Percentiles rank a stretch among this genome's conserved stretches.
Evolutionary conservation across 1,284 basidiomycete genomes (phyloP).

Genomic region (Ustilago hordei): DNA sequence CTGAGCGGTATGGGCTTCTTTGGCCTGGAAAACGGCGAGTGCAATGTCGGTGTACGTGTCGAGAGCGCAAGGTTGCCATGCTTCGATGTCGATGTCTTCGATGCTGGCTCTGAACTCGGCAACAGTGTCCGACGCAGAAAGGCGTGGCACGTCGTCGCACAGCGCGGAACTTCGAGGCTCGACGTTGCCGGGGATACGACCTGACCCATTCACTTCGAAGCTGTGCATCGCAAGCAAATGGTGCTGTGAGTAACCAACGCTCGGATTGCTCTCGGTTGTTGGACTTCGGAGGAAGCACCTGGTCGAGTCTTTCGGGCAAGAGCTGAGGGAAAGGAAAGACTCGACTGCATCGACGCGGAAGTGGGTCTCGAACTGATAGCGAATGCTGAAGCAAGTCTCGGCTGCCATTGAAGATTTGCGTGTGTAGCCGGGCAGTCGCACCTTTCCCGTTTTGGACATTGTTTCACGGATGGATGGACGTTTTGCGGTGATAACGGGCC

Average conservation of each 20-base stretch:
- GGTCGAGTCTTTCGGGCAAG: conserved; percentile 12
- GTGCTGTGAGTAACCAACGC: conserved; percentile 39
- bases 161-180: conserved; percentile 27
- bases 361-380: conserved; percentile 50
- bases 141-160: conserved; percentile 21
- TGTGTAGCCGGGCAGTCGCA: conserved; percentile 38
- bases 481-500: conserved; percentile 11
- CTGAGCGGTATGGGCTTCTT: background rate
- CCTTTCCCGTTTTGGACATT: conserved; percentile 38
- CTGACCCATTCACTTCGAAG: conserved; percentile 41
- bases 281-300: conserved; percentile 12
- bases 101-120: conserved; percentile 50
- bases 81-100: conserved; percentile 60
- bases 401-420: conserved; percentile 40
- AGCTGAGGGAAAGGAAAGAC: conserved; percentile 36
- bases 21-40: conserved; percentile 16
- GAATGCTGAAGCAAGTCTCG: conserved; percentile 41
- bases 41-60: conserved; percentile 39
- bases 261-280: conserved; percentile 7
- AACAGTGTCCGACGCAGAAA: conserved; percentile 29
- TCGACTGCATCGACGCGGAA: conserved; percentile 50
- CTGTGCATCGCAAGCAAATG: conserved; percentile 54
- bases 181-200: conserved; percentile 33
- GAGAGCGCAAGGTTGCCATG: conserved; percentile 54
- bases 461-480: conserved; percentile 32